Conservation (phyloP, 192 early-diverging fungal species). For the Backusella westeae region DNA sequence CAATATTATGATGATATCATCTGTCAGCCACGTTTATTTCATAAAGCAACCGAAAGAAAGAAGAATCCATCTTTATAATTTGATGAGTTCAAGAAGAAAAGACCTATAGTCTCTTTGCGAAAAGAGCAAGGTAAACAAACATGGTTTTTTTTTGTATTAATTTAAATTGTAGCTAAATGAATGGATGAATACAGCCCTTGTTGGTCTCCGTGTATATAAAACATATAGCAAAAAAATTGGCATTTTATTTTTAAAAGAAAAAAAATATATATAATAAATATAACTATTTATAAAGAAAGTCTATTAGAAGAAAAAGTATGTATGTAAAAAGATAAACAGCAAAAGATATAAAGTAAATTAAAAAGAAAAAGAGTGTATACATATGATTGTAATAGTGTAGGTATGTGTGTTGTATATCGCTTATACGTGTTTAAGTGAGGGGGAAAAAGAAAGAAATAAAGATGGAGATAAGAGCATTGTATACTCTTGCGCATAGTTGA, state of each 20-base stretch:
- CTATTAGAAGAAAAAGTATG: background rate
- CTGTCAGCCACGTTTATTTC: background rate
- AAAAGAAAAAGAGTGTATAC: background rate
- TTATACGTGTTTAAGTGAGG: conserved; percentile 7
- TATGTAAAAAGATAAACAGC: background rate
- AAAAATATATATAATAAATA: background rate
- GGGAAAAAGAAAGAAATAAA: background rate
- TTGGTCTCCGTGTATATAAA: background rate
- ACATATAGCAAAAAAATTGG: background rate
- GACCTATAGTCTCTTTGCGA: background rate
- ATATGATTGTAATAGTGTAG: background rate
- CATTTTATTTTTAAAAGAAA: background rate
- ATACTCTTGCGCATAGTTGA: background rate
- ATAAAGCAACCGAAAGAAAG: background rate
- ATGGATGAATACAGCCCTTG: background rate
- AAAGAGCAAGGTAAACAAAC: background rate
- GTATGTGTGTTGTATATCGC: background rate
- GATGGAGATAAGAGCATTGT: background rate
- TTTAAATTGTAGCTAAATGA: background rate
- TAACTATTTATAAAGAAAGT: background rate
- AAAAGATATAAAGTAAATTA: background rate
- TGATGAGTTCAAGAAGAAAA: background rate
- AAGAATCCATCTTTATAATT: background rate
- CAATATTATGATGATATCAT: background rate
- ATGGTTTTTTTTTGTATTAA: background rate